Percentiles rank a stretch among this genome's conserved stretches.
Evolutionary conservation across 108 stramenopile species (phyloP).

Genomic region (Conticribra weissflogii): DNA sequence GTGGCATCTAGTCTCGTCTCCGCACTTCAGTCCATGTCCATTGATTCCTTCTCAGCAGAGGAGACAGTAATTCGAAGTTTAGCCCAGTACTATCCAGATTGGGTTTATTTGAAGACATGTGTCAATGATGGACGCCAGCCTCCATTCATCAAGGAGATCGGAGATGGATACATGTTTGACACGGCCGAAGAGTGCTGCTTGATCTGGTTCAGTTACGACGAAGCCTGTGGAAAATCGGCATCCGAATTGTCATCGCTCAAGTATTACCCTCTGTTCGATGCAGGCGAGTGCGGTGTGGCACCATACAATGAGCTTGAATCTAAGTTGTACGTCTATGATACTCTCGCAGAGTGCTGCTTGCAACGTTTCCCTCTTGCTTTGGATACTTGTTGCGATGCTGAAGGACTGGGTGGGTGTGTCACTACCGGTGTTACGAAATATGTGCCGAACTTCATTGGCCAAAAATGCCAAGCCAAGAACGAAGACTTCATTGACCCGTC

Average conservation of each 20-base stretch:
- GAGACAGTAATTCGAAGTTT: slow-evolving; percentile 1
- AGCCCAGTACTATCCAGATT: slow-evolving; percentile 16
- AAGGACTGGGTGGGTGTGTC: slow-evolving; percentile 3
- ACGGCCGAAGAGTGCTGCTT: slow-evolving; percentile 7
- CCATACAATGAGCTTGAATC: background rate
- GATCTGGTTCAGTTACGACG: background rate
- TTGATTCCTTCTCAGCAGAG: background rate
- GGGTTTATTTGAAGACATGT: slow-evolving; percentile 6
- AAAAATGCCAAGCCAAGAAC: slow-evolving; percentile 3
- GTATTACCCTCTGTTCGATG: slow-evolving; percentile 2
- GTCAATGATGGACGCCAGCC: slow-evolving; percentile 18
- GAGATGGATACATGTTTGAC: slow-evolving; percentile 8
- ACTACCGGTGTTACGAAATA: background rate
- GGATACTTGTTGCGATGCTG: background rate
- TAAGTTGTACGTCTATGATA: background rate
- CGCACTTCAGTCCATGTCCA: background rate
- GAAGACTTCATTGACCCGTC: background rate
- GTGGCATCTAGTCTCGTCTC: background rate
- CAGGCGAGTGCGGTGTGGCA: background rate
- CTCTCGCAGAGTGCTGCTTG: background rate
- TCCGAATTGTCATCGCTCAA: background rate
- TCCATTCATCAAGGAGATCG: slow-evolving; percentile 4
- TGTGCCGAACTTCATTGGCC: background rate
- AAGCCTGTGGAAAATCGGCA: background rate
- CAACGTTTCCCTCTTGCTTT: slow-evolving; percentile 3